Conservation (phyloP, 495 filamentous ascomycete species). For the Penicillium arizonense region DNA sequence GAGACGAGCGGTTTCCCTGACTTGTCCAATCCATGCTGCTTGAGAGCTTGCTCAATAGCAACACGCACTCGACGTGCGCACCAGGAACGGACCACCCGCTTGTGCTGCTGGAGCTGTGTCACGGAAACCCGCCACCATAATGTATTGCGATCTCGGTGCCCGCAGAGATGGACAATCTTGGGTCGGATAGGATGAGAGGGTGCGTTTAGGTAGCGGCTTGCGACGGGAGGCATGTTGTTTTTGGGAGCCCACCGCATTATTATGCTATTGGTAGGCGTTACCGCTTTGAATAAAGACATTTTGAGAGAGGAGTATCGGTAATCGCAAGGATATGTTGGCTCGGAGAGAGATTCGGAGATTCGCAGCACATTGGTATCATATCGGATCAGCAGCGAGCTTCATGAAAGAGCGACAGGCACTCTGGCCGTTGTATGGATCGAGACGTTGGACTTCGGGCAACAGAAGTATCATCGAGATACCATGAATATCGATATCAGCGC, state of each 20-base stretch:
- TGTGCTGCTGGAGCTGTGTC: slow-evolving; percentile 22
- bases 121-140: slow-evolving; percentile 51
- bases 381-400: slow-evolving; percentile 1
- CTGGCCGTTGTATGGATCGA: background rate
- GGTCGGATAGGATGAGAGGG: slow-evolving; percentile 30
- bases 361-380: slow-evolving; percentile 18
- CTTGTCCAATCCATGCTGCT: slow-evolving; percentile 52
- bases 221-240: slow-evolving; percentile 26
- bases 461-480: background rate
- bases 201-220: slow-evolving; percentile 28
- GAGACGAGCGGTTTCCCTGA: slow-evolving; percentile 39
- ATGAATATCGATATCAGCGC: background rate
- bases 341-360: background rate
- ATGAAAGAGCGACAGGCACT: background rate
- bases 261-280: slow-evolving; percentile 15
- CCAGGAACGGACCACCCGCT: slow-evolving; percentile 54
- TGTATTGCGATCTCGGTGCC: slow-evolving; percentile 29
- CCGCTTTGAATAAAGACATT: slow-evolving; percentile 15
- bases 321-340: background rate
- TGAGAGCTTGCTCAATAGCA: slow-evolving; percentile 57
- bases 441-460: background rate
- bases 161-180: slow-evolving; percentile 36
- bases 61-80: slow-evolving; percentile 45
- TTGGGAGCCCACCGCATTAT: slow-evolving; percentile 23
- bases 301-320: background rate